phyloP scores from a whole-genome alignment of 345 rosid species.

The Eucalyptus rudis region DNA sequence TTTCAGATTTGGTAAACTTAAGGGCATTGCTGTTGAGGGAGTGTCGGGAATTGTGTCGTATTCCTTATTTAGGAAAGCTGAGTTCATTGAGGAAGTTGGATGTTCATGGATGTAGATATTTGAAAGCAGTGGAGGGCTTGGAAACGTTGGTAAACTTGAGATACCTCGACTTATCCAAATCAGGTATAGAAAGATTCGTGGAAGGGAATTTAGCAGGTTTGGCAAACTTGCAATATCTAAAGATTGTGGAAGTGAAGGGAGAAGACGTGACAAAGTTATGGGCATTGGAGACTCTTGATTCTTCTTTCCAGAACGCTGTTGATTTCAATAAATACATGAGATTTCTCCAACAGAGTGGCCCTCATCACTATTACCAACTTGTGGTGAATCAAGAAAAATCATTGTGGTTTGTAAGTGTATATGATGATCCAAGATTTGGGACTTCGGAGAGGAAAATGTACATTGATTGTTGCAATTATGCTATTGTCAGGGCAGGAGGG shows the following conservation, averaged over 20 bases:
- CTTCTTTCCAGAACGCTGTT: not conserved
- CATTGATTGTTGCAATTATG: not conserved
- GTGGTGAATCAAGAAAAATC: not conserved
- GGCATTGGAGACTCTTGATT: not conserved
- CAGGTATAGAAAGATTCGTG: not conserved
- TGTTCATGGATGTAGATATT: not conserved
- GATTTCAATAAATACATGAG: not conserved
- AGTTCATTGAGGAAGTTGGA: not conserved
- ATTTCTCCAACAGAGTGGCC: not conserved
- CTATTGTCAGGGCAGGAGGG: not conserved
- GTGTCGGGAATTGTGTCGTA: not conserved
- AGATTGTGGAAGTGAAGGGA: not conserved
- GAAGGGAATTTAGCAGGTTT: not conserved
- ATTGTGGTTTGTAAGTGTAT: not conserved
- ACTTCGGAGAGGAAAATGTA: not conserved
- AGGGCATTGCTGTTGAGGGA: not conserved
- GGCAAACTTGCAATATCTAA: not conserved
- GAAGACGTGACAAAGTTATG: not conserved
- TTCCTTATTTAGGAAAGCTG: slow-evolving; percentile 7
- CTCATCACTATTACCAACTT: not conserved
- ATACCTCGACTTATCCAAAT: not conserved
- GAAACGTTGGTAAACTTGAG: not conserved
- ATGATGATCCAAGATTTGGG: not conserved
- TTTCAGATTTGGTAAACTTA: not conserved
- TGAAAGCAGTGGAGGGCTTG: not conserved